Percentiles rank a stretch among this genome's conserved stretches.
phyloP scores from a whole-genome alignment of 169 alveolate genomes.

The Cryptosporidium parvum region DNA sequence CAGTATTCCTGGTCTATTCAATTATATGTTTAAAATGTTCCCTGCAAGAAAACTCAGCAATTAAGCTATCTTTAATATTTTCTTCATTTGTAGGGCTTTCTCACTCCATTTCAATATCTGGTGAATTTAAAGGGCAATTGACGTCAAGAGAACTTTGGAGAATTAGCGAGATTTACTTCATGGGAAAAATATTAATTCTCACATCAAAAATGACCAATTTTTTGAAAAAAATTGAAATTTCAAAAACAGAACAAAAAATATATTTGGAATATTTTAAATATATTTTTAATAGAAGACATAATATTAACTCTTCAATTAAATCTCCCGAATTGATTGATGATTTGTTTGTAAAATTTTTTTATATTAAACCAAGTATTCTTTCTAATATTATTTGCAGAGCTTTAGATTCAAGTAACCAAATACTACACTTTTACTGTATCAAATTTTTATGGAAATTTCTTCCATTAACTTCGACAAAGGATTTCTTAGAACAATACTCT shows the following conservation, averaged over 20 bases:
- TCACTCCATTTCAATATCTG: constrained; percentile 21
- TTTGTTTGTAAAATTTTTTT: constrained; percentile 11
- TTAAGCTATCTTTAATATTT: constrained; percentile 21
- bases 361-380: constrained; percentile 20
- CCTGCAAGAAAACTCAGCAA: not conserved
- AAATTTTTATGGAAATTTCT: constrained; percentile 43
- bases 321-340: not conserved
- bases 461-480: constrained; percentile 5
- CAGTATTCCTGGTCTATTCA: constrained; percentile 20
- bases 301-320: not conserved
- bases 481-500: constrained; percentile 22
- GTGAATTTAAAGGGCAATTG: not conserved
- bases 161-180: constrained; percentile 37
- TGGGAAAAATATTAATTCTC: constrained; percentile 27
- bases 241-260: constrained; percentile 14
- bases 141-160: constrained; percentile 41
- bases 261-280: constrained; percentile 40
- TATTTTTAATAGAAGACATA: constrained; percentile 22
- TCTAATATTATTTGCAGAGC: constrained; percentile 34
- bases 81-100: constrained; percentile 44
- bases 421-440: constrained; percentile 8
- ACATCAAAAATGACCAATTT: constrained; percentile 1
- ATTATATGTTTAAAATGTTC: constrained; percentile 35
- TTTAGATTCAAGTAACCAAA: constrained; percentile 5
- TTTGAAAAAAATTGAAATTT: not conserved